A percentile compares a stretch with the other conserved stretches of the same genome.
Conservation (phyloP, 2,329 filamentous ascomycete genomes). For the Penicillium aurantiogriseum region DNA sequence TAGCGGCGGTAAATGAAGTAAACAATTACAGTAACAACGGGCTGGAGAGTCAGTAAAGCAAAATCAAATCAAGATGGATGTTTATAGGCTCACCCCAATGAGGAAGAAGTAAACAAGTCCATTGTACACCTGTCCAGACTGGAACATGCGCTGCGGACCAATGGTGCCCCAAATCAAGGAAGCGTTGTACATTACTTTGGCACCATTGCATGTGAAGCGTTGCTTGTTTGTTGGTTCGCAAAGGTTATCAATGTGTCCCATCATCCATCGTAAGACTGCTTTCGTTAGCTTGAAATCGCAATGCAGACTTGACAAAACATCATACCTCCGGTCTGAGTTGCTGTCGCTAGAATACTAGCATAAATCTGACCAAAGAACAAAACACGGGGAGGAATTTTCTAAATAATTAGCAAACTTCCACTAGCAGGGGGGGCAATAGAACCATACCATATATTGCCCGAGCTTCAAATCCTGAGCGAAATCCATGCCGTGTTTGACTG, state of each 20-base stretch:
- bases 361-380: conserved; percentile 38
- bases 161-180: conserved; percentile 37
- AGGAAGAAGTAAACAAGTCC: conserved; percentile 34
- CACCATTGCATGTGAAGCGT: conserved; percentile 34
- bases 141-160: conserved; percentile 35
- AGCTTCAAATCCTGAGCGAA: conserved; percentile 36
- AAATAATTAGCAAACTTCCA: not conserved
- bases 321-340: conserved; percentile 34
- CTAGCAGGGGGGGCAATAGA: too few relatives aligned
- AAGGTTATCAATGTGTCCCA: conserved; percentile 30
- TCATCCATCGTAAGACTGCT: conserved; percentile 33
- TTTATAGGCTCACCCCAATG: conserved; percentile 25
- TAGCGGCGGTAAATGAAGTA: conserved; percentile 30
- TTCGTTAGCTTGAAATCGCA: not conserved
- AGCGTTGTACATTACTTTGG: conserved; percentile 37
- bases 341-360: conserved; percentile 33
- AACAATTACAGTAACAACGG: conserved; percentile 31
- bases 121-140: conserved; percentile 31
- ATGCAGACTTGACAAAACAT: not conserved
- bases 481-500: conserved; percentile 35
- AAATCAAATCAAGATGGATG: fast-evolving
- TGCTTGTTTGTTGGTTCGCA: conserved; percentile 32
- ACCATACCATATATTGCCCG: conserved; percentile 32
- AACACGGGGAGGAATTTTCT: conserved; percentile 33
- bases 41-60: conserved; percentile 10